Evolutionary conservation across 495 filamentous ascomycete species (phyloP).

Genomic region (Talaromyces thailandensis): DNA sequence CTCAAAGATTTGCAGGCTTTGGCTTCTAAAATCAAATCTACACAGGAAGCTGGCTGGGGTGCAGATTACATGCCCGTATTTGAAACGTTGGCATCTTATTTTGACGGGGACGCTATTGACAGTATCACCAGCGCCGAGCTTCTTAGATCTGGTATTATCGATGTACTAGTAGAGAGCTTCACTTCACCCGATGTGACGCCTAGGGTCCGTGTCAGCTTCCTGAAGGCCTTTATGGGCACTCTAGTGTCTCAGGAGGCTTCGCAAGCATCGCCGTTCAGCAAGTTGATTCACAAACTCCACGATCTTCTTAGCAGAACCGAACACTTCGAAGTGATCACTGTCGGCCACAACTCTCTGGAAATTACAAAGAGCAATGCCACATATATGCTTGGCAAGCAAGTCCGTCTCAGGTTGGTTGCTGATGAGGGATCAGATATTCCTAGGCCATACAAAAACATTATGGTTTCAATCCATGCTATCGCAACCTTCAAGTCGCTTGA

Average conservation of each 20-base stretch:
- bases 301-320: constrained; percentile 93
- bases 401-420: constrained; percentile 79
- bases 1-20: constrained; percentile 62
- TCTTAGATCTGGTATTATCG: constrained; percentile 79
- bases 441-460: constrained; percentile 76
- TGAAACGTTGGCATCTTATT: constrained; percentile 70
- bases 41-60: constrained; percentile 49
- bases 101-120: constrained; percentile 77
- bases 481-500: constrained; percentile 95
- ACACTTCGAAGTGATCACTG: constrained; percentile 95
- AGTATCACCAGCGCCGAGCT: constrained; percentile 97
- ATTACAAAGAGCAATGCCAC: constrained; percentile 85
- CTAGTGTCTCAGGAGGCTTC: constrained; percentile 51
- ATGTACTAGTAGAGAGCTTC: constrained; percentile 74
- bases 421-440: constrained; percentile 89
- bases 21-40: constrained; percentile 58
- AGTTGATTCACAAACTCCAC: constrained; percentile 88
- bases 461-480: constrained; percentile 98
- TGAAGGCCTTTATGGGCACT: constrained; percentile 89
- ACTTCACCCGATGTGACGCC: constrained; percentile 31
- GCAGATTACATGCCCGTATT: constrained; percentile 56
- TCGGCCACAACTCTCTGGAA: constrained; percentile 87
- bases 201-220: constrained; percentile 71
- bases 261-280: constrained; percentile 71
- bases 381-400: constrained; percentile 94